Evolutionary conservation across 108 stramenopile genomes (phyloP).

Genomic region (Epipyxis sp.): DNA sequence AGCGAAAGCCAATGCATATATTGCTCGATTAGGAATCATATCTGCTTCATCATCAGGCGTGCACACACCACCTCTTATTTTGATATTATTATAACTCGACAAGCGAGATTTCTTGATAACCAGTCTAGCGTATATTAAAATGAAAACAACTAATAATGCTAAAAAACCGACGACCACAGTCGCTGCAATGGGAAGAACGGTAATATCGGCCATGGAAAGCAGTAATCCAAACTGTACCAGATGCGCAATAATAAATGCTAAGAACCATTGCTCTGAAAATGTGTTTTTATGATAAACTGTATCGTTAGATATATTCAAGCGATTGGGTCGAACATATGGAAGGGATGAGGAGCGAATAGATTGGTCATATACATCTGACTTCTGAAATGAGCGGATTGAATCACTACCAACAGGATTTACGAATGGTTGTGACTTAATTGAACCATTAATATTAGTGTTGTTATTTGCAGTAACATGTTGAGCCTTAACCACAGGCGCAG

Average conservation of each 20-base stretch:
- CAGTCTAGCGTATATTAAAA: background rate
- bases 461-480: too few relatives aligned
- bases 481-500: too few relatives aligned
- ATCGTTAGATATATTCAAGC: too few relatives aligned
- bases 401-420: too few relatives aligned
- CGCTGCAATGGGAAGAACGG: background rate
- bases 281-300: background rate
- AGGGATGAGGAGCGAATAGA: too few relatives aligned
- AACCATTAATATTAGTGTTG: too few relatives aligned
- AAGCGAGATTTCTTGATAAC: background rate
- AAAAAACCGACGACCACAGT: slow-evolving; percentile 7
- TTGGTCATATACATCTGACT: too few relatives aligned
- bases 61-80: background rate
- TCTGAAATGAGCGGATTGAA: too few relatives aligned
- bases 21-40: background rate
- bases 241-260: background rate
- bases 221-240: slow-evolving; percentile 15
- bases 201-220: background rate
- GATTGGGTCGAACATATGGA: too few relatives aligned
- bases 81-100: background rate
- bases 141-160: background rate
- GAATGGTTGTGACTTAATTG: too few relatives aligned
- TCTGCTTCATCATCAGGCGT: slow-evolving; percentile 30
- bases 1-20: background rate
- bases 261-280: slow-evolving; percentile 1